Evolutionary conservation across 805 yeast species (phyloP), one percentile per base, ranked within the genome.

Genomic region (Blastobotrys attinorum): DNA sequence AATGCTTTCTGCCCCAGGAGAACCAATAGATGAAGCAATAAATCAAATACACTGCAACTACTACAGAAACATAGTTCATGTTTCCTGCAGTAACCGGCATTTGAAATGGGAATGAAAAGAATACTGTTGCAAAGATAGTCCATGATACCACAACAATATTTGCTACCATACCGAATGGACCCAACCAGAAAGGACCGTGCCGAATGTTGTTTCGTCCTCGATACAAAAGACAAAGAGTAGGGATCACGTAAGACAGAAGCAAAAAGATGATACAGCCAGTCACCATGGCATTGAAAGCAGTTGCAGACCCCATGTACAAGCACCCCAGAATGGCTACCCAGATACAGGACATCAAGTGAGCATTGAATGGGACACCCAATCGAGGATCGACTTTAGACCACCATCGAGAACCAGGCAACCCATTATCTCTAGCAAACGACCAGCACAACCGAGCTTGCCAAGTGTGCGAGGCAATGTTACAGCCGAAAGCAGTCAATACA

Each of bases 381-480:
- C 57, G 64, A 16, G 65, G 51, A 51, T 76, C 65, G 39, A 81
- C 70, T 45, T 61, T 53, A 3, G 77, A 57, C 73, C 78, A 72
- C 49, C 67, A 69, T 34, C 61, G 64, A 5, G 81, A 76, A 31
- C 71, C 75, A 31, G 79, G 78, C 45, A 77, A 62, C 31, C 82
- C 83, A 38, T 76, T 71, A 55, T 80, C 85, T 61, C 84, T 69
- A 3, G 84, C 70, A 53, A 80, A 76, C 5, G 84, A 76, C 83
- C 84, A 81, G 48, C 79, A 67, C 40, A 78, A 66, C 52, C 87
- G 68, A 20, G 82, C 77, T 55, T 76, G 81, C 83, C 84, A 79
- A 8, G 85, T 77, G 50, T 76, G 79, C 15, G 77, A 72, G 5
- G 81, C 72, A 53, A 77, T 71, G 50, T 72, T 73, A 60, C 83